Base-by-base conservation (phyloP, 495 filamentous ascomycete species). In the Lichina pygmaea region DNA sequence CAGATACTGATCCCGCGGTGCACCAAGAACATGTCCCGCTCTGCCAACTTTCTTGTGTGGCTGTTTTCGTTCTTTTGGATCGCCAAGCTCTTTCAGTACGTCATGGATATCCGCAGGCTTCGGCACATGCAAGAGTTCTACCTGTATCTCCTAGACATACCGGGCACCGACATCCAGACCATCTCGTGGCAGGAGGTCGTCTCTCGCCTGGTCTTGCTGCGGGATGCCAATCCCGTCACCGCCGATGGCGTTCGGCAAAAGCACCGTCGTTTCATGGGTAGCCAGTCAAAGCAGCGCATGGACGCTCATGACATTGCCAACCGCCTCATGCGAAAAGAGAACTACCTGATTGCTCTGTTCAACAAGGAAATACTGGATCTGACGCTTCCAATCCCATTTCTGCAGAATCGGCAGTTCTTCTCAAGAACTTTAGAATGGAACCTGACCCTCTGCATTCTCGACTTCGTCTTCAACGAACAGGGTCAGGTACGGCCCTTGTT, bases 291-390 rank as follows among this genome's bases (percentile, higher is more conserved):
- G 58, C 81, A 95, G 62, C 70, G 89, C 44, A 77, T 95, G 59
- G 89, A 95, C 62, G 89, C 89, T 5, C 81, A 93, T 51, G 86
- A 93, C 56, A 93, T 97, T 57, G 91, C 89, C 7, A 97, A 94
- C 55, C 75, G 89, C 42, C 59, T 97, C 43, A 95, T 97, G 89
- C 77, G 89, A 51, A 77, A 78, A 54, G 89, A 93, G 48, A 97
- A 97, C 53, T 97, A 93, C 51, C 62, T 93, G 50, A 94, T 97
- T 54, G 89, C 91, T 8, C 57, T 97, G 44, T 79, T 94, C 60
- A 97, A 97, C 60, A 95, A 95, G 57, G 86, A 94, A 37, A 73
- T 94, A 33, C 58, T 97, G 33, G 78, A 97, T 57, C 65, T 93
- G 24, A 81, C 78, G 0, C 67, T 93, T 12, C 83, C 81, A 4